Evolutionary conservation across 306 rosid species (phyloP).

Genomic region (Begonia fuchsioides): DNA sequence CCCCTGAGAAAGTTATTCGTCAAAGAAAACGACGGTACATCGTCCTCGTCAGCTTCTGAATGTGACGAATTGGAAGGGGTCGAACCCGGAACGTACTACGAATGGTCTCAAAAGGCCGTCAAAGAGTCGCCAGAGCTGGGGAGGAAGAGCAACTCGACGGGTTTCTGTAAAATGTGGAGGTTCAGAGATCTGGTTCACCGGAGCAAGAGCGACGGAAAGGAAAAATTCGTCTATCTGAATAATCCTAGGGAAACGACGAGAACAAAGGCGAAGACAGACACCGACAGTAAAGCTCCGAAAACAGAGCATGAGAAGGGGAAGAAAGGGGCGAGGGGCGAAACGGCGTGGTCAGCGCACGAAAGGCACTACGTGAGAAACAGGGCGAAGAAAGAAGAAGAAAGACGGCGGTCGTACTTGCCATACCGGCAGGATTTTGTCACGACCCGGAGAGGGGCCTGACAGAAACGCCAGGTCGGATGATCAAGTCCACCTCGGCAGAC

Average conservation of each 20-base stretch:
- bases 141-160: slow-evolving; percentile 75
- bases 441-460: too few species aligned
- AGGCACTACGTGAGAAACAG: slow-evolving; percentile 55
- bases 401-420: slow-evolving; percentile 63
- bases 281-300: background rate
- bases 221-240: slow-evolving; percentile 56
- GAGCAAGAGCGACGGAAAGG: slow-evolving; percentile 84
- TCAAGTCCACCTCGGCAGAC: too few species aligned
- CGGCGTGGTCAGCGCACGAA: slow-evolving; percentile 54
- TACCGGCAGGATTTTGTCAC: slow-evolving; percentile 52
- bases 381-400: slow-evolving; percentile 54
- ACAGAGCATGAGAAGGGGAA: slow-evolving; percentile 1
- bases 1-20: slow-evolving; percentile 48
- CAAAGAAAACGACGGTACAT: slow-evolving; percentile 12
- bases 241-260: slow-evolving; percentile 10
- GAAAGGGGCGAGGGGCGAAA: slow-evolving; percentile 8
- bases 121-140: slow-evolving; percentile 22
- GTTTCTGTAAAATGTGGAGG: slow-evolving; percentile 68
- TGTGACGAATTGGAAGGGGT: slow-evolving; percentile 14
- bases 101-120: slow-evolving; percentile 41
- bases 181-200: slow-evolving; percentile 47
- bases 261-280: slow-evolving; percentile 10
- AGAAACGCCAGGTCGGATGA: too few species aligned
- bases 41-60: slow-evolving; percentile 17
- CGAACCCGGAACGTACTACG: slow-evolving; percentile 43